Evolutionary conservation across 495 filamentous ascomycete species (phyloP).

Genomic region (Trichocladium uniseriatum): DNA sequence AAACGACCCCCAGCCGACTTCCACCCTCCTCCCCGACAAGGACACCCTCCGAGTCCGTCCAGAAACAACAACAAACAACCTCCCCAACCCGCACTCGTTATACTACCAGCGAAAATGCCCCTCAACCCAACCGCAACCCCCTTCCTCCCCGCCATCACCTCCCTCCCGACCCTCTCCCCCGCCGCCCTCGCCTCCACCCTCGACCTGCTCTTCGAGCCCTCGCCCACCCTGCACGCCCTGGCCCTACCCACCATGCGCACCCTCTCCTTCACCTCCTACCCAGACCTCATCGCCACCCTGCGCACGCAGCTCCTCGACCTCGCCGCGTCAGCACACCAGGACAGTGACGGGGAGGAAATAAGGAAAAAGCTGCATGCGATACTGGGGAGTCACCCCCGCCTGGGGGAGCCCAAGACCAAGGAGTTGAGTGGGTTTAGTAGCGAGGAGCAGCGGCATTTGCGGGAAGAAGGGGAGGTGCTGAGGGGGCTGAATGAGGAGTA

Average conservation of each 20-base stretch:
- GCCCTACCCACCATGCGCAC: conserved; percentile 55
- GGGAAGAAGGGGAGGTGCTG: conserved; percentile 49
- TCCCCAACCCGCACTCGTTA: not conserved
- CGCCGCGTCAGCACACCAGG: conserved; percentile 6
- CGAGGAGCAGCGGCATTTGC: conserved; percentile 71
- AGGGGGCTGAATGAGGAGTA: conserved; percentile 67
- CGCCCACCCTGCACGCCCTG: conserved; percentile 60
- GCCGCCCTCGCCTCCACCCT: conserved; percentile 52
- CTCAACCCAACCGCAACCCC: conserved; percentile 14
- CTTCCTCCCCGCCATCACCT: conserved; percentile 28
- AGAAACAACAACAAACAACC: not conserved
- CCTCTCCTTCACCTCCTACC: conserved; percentile 45
- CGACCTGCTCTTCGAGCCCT: conserved; percentile 83
- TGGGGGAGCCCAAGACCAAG: conserved; percentile 45
- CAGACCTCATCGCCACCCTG: conserved; percentile 20
- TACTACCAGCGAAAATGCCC: no score
- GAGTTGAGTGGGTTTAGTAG: conserved; percentile 56
- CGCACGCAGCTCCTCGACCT: conserved; percentile 51
- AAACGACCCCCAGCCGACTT: no score
- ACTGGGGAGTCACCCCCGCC: conserved; percentile 75
- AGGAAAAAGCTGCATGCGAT: conserved; percentile 46
- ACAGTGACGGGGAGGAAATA: not conserved
- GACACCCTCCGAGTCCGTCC: not conserved
- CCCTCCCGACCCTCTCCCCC: conserved; percentile 17
- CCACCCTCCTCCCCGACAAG: no score